These are phyloP conservation scores for Limtongia smithiae DNA, from an alignment of 805 yeast genomes.

Conservation along the genomic window DNA sequence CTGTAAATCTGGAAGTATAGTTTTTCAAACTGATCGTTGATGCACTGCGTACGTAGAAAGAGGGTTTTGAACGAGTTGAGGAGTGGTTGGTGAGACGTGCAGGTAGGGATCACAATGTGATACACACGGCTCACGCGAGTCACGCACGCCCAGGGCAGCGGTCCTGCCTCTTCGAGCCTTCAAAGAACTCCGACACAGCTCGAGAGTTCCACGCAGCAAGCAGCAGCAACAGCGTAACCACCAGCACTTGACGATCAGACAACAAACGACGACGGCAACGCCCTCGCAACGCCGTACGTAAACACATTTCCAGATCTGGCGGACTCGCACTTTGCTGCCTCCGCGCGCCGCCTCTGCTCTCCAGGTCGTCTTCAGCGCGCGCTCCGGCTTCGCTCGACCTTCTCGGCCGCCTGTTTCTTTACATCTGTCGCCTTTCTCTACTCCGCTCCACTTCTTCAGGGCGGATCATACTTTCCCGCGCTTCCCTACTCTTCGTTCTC, in stretches of 20 bases:
- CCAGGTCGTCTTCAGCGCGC: slow-evolving; percentile 1
- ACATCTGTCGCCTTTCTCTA: slow-evolving; percentile 21
- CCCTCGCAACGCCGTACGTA: neutral
- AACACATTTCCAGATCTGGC: slow-evolving; percentile 1
- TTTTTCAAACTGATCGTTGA: too few relatives aligned
- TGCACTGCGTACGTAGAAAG: too few relatives aligned
- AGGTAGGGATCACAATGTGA: too few relatives aligned
- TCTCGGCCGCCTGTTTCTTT: slow-evolving; percentile 23
- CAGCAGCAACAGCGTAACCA: too few relatives aligned
- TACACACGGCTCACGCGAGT: too few relatives aligned
- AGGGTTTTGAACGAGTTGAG: too few relatives aligned
- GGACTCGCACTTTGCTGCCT: slow-evolving; percentile 2
- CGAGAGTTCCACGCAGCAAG: neutral
- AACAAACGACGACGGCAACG: neutral
- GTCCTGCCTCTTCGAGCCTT: too few relatives aligned
- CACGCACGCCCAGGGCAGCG: too few relatives aligned
- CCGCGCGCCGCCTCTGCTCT: slow-evolving; percentile 1
- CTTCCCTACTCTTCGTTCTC: slow-evolving; percentile 15
- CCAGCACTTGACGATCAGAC: too few relatives aligned
- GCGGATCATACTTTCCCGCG: slow-evolving; percentile 1
- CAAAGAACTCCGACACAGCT: too few relatives aligned
- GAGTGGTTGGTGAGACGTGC: too few relatives aligned
- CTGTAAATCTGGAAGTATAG: too few relatives aligned
- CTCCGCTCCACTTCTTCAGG: slow-evolving; percentile 12
- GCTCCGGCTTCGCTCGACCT: slow-evolving; percentile 1